Evolutionary conservation across 2,329 filamentous ascomycete genomes (phyloP).

Genomic region (Akanthomyces dipterigenus): DNA sequence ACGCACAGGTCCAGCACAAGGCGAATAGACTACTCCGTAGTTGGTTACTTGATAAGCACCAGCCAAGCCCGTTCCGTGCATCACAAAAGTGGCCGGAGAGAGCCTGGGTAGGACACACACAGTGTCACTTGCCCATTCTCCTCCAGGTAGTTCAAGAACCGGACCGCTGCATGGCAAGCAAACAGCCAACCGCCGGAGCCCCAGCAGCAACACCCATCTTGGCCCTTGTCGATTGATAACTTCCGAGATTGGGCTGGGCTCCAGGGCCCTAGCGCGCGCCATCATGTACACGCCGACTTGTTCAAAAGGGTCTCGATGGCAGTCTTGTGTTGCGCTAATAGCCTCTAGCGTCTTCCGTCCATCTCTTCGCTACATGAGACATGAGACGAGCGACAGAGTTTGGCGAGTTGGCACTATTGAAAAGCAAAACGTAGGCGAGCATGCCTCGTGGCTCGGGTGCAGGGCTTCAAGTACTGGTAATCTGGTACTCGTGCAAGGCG

Average conservation of each 20-base stretch:
- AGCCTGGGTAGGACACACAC: neutral
- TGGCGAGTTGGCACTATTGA: neutral
- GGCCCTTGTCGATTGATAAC: constrained; percentile 7
- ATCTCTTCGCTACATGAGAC: neutral
- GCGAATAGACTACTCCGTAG: neutral
- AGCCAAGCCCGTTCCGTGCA: neutral
- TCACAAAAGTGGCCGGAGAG: neutral
- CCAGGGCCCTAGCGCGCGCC: constrained; percentile 8
- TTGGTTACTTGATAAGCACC: neutral
- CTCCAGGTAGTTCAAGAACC: neutral
- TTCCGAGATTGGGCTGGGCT: constrained; percentile 11
- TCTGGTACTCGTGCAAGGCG: neutral
- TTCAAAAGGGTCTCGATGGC: neutral
- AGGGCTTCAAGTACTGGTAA: neutral
- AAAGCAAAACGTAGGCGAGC: neutral
- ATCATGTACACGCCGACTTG: neutral
- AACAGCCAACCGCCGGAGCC: neutral
- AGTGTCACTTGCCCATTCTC: neutral
- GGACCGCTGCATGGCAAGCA: neutral
- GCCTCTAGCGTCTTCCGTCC: neutral
- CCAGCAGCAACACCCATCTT: constrained; percentile 1
- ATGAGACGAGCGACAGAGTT: constrained; percentile 2
- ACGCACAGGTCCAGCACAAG: constrained; percentile 2
- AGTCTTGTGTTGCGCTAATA: neutral
- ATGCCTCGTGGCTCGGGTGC: neutral